Percentiles rank a stretch among this genome's conserved stretches.
Evolutionary conservation across 1,139 yeast genomes (phyloP).

Genomic region (Geotrichum cucujoidarum): DNA sequence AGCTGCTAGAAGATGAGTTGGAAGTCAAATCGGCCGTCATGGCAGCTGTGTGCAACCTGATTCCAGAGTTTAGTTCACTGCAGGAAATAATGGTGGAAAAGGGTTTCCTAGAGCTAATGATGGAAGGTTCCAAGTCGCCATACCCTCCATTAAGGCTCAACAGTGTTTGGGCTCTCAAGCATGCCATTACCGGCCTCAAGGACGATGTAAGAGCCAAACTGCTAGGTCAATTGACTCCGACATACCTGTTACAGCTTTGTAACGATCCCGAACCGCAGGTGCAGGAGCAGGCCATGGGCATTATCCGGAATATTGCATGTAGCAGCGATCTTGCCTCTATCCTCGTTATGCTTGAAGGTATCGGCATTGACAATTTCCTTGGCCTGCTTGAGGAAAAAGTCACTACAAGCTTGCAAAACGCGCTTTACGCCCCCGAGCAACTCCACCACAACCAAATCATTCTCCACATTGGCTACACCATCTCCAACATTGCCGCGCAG

Average conservation of each 20-base stretch:
- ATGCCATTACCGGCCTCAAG: constrained; percentile 47
- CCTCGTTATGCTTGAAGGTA: constrained; percentile 38
- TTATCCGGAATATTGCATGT: constrained; percentile 70
- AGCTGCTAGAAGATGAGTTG: constrained; percentile 36
- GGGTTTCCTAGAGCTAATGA: constrained; percentile 49
- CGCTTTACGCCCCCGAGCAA: constrained; percentile 13
- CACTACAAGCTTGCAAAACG: constrained; percentile 9
- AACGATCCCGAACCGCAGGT: constrained; percentile 49
- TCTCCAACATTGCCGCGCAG: constrained; percentile 57
- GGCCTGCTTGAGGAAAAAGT: constrained; percentile 29
- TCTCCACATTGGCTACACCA: constrained; percentile 47
- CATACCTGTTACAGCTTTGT: constrained; percentile 48
- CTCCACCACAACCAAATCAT: constrained; percentile 31
- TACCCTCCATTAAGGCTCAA: constrained; percentile 42
- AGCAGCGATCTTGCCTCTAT: constrained; percentile 51
- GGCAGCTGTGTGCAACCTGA: constrained; percentile 70
- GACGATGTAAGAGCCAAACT: constrained; percentile 34
- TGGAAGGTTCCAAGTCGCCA: constrained; percentile 35
- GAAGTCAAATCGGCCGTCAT: constrained; percentile 55
- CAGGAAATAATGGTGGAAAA: constrained; percentile 53
- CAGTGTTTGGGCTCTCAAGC: constrained; percentile 54
- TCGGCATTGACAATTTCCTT: constrained; percentile 35
- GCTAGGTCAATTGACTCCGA: constrained; percentile 47
- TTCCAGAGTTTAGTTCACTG: constrained; percentile 75
- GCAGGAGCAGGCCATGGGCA: constrained; percentile 63